Evolutionary conservation across 139 green algal species (phyloP).

Genomic region (Edaphochlamys debaryana): DNA sequence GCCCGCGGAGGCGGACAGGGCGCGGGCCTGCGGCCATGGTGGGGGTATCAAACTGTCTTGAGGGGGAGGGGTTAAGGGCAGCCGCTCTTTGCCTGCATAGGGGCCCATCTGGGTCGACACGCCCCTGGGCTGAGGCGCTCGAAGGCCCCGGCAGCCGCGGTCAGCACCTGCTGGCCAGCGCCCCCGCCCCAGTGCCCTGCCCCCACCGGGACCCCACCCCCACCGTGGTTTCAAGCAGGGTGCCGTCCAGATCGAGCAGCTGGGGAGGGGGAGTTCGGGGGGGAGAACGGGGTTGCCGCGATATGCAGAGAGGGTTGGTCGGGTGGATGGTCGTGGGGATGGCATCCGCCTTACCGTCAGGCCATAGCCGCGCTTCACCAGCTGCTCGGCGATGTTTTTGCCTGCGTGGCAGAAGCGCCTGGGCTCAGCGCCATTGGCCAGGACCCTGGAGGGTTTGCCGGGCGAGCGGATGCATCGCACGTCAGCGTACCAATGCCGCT

Average conservation of each 20-base stretch:
- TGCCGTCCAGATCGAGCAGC: constrained; percentile 46
- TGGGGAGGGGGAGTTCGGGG: background rate
- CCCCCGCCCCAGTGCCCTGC: constrained; percentile 7
- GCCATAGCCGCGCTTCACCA: too few relatives aligned
- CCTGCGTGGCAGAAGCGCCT: too few relatives aligned
- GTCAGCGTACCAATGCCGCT: background rate
- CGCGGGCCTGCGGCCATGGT: background rate
- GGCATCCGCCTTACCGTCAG: too few relatives aligned
- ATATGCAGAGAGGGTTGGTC: too few relatives aligned
- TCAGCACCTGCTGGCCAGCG: background rate
- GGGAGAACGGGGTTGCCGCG: too few relatives aligned
- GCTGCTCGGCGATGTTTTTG: too few relatives aligned
- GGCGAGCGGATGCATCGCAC: too few relatives aligned
- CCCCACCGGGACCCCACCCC: background rate
- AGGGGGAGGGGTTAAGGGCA: background rate
- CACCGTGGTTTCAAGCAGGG: constrained; percentile 21
- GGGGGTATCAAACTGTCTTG: background rate
- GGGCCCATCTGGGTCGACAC: too few relatives aligned
- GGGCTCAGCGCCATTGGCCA: background rate
- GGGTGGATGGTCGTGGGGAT: too few relatives aligned
- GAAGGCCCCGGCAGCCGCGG: too few relatives aligned
- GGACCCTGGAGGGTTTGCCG: background rate
- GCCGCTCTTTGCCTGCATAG: background rate
- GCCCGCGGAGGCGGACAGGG: background rate
- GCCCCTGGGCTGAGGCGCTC: too few relatives aligned